Evolutionary conservation across 306 rosid genomes (phyloP), one percentile per base, ranked within the genome.

Genomic region (Rubus idaeus): DNA sequence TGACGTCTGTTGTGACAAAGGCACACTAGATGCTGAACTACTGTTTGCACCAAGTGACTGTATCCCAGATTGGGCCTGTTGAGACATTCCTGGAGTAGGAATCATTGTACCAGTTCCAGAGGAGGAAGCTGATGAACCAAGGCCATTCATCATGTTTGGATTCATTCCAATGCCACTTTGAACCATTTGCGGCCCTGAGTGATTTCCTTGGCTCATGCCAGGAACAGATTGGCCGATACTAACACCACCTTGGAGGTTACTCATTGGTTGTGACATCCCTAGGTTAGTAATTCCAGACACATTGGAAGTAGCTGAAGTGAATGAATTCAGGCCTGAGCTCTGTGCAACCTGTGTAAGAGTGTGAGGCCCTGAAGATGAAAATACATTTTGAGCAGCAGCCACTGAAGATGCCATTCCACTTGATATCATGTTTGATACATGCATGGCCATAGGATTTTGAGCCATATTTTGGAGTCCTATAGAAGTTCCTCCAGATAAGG

Each of bases 81-180:
- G 97, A 81, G 97, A 68, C 87, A 92, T 92, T 85, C 99, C 98
- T 18, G 98, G 98, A 76, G 98, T 96, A 52, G 99, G 99, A 78
- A 92, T 92, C 99, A 96, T 92, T 13, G 97, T 89, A 39, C 94
- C 89, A 65, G 84, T 84, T 63, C 99, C 99, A 84, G 99, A 91
- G 75, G 97, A 84, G 73, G 86, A 87, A 83, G 86, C 96, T 10
- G 99, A 84, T 71, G 79, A 88, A 81, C 90, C 95, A 79, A 88
- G 92, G 75, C 89, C 89, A 78, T 70, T 86, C 85, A 92, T 86
- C 90, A 89, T 88, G 85, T 88, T 92, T 69, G 85, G 97, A 82
- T 81, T 95, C 97, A 88, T 87, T 79, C 84, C 85, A 86, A 88
- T 90, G 74, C 94, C 99, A 79, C 87, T 83, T 86, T 90, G 97